These are phyloP conservation scores for Pisolithus albus DNA, from an alignment of 768 basidiomycete genomes.

Conservation along the genomic window DNA sequence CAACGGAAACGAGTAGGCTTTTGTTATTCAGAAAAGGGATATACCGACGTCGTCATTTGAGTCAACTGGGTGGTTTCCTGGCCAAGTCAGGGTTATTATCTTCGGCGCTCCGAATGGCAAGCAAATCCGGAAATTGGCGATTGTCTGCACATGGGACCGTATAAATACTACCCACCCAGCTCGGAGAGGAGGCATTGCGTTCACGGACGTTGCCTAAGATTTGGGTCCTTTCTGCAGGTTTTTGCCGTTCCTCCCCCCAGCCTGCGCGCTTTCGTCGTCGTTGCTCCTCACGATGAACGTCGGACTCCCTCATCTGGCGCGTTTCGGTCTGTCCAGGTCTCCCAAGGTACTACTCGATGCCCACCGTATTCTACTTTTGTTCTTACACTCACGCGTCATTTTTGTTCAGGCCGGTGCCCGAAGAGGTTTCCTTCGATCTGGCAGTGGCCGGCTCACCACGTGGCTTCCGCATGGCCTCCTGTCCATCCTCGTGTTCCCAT, in stretches of 20 bases:
- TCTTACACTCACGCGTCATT: slow-evolving; percentile 4
- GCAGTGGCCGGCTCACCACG: too few species aligned
- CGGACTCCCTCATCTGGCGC: slow-evolving; percentile 19
- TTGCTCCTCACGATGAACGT: slow-evolving; percentile 18
- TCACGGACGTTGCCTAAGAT: slow-evolving; percentile 1
- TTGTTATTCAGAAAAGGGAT: slow-evolving; percentile 1
- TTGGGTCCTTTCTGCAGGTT: background rate
- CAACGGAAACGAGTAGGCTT: slow-evolving; percentile 10
- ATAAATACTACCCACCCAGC: slow-evolving; percentile 18
- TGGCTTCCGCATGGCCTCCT: too few species aligned
- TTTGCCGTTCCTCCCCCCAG: slow-evolving; percentile 3
- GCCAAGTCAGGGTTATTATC: slow-evolving; percentile 18
- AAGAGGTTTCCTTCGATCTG: slow-evolving; percentile 36
- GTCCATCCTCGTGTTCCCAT: slow-evolving; percentile 15
- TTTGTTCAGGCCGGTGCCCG: slow-evolving; percentile 24
- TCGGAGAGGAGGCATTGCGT: slow-evolving; percentile 10
- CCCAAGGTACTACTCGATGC: slow-evolving; percentile 18
- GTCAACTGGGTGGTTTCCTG: slow-evolving; percentile 1
- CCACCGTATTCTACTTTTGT: background rate
- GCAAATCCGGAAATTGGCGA: slow-evolving; percentile 5
- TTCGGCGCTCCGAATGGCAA: slow-evolving; percentile 7
- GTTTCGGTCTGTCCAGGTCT: slow-evolving; percentile 12
- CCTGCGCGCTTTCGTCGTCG: slow-evolving; percentile 11
- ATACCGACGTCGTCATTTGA: background rate
- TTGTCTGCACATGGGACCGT: slow-evolving; percentile 2